Base-by-base conservation (phyloP, 192 early-diverging fungal genomes). In the Umbelopsis isabellina region DNA sequence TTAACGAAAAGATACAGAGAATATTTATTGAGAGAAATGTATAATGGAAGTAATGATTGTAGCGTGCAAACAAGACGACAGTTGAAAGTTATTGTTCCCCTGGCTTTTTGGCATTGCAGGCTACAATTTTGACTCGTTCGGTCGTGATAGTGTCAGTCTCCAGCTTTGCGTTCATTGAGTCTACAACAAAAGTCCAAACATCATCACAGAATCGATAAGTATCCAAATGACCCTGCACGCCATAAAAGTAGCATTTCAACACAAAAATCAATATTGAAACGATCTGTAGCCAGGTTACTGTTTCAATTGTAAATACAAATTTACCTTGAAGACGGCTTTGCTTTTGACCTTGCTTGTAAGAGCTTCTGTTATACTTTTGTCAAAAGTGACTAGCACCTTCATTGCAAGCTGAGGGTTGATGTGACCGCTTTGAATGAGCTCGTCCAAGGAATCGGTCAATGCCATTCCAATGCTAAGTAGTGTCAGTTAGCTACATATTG, bases 191-290 rank as follows among this genome's bases (percentile, higher is more conserved):
- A 1, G 97, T 98, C 95, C 95, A 99, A 23, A 99, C 97, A 68
- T 99, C 98, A 73, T 99, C 98, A 74, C 96, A 93, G 65, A 94
- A 95, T 50, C 95, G 89, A 78, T 98, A 99, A 23, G 90, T 94
- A 69, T 92, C 85, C 68, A 99, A 85, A 69, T 90, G 89, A n/a
- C 92, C 94, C 88, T 92, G 52, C 23, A 65, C 21, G 21, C 22
- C 1, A 41, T 45, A 48, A 49, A 51, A 61, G 47, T n/a, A 48
- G 69, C 45, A 41, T 30, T 12, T 23, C 41, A 4, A 46, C 30
- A 35, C 46, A 46, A 30, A 48, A 49, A n/a, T 11, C 20, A 41
- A 66, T 20, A n/a, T 27, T 12, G 15, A 16, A 53, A 2, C 37
- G 37, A 41, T 41, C 37, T 41, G 37, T 10, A 41, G 6, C 13